Percentiles rank a stretch among this genome's conserved stretches.
phyloP scores from a whole-genome alignment of 2,329 filamentous ascomycete species.

The Hirsutella thompsonii region DNA sequence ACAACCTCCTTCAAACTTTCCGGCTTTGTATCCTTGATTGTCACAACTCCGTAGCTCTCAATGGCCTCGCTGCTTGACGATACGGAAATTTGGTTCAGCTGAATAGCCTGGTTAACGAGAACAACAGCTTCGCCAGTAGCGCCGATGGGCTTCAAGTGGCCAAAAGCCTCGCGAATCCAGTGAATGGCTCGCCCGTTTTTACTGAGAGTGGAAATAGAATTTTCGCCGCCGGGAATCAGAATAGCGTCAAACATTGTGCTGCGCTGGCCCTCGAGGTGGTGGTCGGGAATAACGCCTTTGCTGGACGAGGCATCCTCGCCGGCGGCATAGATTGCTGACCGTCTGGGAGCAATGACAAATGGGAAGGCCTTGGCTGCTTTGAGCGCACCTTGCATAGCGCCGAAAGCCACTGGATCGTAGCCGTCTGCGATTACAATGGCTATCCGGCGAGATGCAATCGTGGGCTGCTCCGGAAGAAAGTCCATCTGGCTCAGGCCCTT shows the following conservation, averaged over 20 bases:
- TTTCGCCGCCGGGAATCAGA: constrained; percentile 60
- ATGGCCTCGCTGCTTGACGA: constrained; percentile 32
- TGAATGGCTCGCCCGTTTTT: constrained; percentile 62
- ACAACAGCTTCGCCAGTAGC: constrained; percentile 61
- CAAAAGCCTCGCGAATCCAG: constrained; percentile 71
- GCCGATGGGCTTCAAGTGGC: constrained; percentile 67
- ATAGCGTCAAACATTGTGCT: constrained; percentile 72
- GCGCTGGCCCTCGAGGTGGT: constrained; percentile 69
- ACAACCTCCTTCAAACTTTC: constrained; percentile 48
- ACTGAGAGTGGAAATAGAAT: constrained; percentile 47
- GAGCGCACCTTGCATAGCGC: constrained; percentile 50
- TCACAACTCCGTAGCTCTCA: constrained; percentile 69
- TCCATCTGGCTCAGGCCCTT: constrained; percentile 58
- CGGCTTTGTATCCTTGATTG: constrained; percentile 38
- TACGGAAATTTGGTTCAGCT: constrained; percentile 26
- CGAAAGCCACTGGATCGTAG: constrained; percentile 55
- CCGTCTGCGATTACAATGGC: constrained; percentile 70
- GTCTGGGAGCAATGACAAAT: constrained; percentile 58
- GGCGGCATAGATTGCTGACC: constrained; percentile 51
- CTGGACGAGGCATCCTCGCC: constrained; percentile 38
- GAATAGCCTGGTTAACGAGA: constrained; percentile 39
- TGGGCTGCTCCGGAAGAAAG: constrained; percentile 47
- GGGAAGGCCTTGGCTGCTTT: constrained; percentile 51
- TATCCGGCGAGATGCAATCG: constrained; percentile 57
- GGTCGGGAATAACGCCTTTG: constrained; percentile 52